These are phyloP conservation scores for Phytophthora syringae DNA, from an alignment of 352 stramenopile genomes.

Conservation along the genomic window DNA sequence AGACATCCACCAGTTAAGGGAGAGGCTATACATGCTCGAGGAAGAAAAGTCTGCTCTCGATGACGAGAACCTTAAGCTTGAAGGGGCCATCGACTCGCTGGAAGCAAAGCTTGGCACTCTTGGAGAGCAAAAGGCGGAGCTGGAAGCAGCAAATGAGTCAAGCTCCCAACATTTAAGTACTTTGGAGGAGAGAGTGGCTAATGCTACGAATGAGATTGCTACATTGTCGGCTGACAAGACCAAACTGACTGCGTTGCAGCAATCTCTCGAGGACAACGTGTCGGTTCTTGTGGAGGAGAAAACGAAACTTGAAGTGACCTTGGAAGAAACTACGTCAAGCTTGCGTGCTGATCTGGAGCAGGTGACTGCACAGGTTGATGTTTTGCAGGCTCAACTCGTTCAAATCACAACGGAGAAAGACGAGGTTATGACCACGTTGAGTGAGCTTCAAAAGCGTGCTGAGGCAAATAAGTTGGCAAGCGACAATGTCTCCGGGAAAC, in stretches of 20 bases:
- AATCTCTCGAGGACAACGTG: conserved; percentile 46
- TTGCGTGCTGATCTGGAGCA: conserved; percentile 37
- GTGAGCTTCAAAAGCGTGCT: conserved; percentile 18
- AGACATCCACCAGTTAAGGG: conserved; percentile 54
- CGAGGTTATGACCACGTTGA: conserved; percentile 9
- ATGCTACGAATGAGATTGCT: conserved; percentile 29
- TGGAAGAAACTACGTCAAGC: conserved; percentile 42
- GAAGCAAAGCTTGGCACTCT: conserved; percentile 41
- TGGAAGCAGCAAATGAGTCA: conserved; percentile 35
- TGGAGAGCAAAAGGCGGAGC: conserved; percentile 46
- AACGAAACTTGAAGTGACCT: conserved; percentile 41
- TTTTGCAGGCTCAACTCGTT: conserved; percentile 28
- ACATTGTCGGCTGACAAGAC: conserved; percentile 35
- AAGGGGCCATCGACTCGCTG: conserved; percentile 39
- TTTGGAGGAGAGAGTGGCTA: conserved; percentile 32
- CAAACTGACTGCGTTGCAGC: conserved; percentile 33
- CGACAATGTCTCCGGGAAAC: conserved; percentile 22
- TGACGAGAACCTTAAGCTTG: conserved; percentile 45
- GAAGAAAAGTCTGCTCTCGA: conserved; percentile 50
- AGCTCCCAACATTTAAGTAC: conserved; percentile 27
- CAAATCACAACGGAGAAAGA: conserved; percentile 32
- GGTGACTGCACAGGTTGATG: conserved; percentile 19
- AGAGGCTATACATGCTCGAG: conserved; percentile 54
- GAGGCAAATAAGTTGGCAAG: conserved; percentile 31
- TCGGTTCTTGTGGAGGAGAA: conserved; percentile 47